These are phyloP conservation scores for Flaveria brownii DNA, from an alignment of 129 eudicot species.

Conservation along the genomic window DNA sequence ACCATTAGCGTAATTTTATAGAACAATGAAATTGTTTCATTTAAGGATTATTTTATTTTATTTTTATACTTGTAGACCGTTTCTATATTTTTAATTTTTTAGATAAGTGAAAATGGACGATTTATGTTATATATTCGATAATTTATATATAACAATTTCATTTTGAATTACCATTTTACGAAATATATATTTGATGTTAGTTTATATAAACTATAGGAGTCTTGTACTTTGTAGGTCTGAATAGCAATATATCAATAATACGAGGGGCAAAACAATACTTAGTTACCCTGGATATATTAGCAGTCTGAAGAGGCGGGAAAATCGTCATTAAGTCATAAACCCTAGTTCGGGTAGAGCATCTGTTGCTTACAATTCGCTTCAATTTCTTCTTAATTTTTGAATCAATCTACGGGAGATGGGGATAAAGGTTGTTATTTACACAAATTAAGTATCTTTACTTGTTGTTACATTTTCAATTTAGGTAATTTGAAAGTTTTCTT, in stretches of 20 bases:
- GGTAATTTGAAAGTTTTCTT: background rate
- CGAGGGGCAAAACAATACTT: constrained; percentile 26
- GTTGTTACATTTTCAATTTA: background rate
- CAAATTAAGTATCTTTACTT: background rate
- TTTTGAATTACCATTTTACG: no score
- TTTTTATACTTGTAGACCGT: no score
- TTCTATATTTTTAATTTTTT: no score
- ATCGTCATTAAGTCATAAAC: constrained; percentile 37
- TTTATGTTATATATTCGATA: no score
- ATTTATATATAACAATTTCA: no score
- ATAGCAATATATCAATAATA: background rate
- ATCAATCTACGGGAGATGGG: constrained; percentile 38
- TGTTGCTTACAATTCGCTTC: background rate
- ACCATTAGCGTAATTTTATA: no score
- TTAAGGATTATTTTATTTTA: no score
- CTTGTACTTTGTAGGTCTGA: constrained; percentile 5
- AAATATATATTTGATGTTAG: no score
- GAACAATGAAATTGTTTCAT: no score
- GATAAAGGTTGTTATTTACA: constrained; percentile 43
- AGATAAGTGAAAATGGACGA: no score
- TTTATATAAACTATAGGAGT: no score
- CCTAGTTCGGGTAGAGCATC: constrained; percentile 29
- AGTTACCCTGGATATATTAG: background rate
- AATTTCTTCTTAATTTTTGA: constrained; percentile 1
- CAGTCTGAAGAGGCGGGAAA: constrained; percentile 41